Conservation (phyloP, 192 early-diverging fungal species). For the Spizellomyces punctatus region DNA sequence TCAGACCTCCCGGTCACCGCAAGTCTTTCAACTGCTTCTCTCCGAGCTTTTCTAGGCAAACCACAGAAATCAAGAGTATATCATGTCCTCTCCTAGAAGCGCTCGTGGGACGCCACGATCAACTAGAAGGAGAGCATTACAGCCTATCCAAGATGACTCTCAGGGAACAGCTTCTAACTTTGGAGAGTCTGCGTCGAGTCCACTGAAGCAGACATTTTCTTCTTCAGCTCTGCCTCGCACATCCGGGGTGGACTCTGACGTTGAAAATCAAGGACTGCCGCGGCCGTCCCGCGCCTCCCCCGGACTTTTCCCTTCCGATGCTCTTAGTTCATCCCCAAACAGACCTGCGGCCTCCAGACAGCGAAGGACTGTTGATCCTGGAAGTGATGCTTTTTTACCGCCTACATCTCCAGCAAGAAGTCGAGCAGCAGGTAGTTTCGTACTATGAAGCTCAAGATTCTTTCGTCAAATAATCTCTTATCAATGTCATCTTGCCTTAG, state of each 20-base stretch:
- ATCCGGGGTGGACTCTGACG: conserved; percentile 1
- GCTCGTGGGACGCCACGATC: conserved; percentile 8
- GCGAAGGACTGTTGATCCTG: no score
- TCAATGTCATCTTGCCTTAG: not conserved
- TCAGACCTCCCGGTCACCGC: no score
- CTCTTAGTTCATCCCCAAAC: conserved; percentile 1
- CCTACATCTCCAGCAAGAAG: no score
- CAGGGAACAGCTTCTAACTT: conserved; percentile 26
- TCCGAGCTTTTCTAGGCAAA: no score
- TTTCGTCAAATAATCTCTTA: not conserved
- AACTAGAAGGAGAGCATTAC: not conserved
- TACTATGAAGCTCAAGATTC: no score
- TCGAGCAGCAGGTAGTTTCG: no score
- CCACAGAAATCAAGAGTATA: no score
- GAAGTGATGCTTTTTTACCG: no score
- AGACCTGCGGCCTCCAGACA: not conserved
- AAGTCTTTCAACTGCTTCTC: no score
- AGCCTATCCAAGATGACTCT: conserved; percentile 16
- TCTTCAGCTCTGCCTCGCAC: conserved; percentile 1
- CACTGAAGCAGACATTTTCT: conserved; percentile 17
- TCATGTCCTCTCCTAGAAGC: conserved; percentile 15
- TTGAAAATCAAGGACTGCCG: conserved; percentile 3
- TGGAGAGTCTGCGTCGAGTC: conserved; percentile 24
- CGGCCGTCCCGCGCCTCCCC: not conserved
- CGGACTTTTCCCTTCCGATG: not conserved